Conservation (phyloP, 208 protist species). For the Crithidia brevicula region DNA sequence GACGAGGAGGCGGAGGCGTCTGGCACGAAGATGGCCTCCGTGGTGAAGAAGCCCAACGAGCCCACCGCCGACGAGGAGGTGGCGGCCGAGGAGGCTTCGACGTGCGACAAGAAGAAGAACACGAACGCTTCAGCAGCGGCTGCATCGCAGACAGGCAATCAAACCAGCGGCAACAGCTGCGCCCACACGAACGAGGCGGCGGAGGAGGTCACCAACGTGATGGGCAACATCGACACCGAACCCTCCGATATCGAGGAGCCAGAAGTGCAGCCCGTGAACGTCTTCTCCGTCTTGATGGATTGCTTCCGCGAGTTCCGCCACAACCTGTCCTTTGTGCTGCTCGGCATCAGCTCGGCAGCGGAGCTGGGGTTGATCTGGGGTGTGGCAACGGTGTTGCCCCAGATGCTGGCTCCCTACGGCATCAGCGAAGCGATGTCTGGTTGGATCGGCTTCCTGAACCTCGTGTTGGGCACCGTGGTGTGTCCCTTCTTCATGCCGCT, state of each 20-base stretch:
- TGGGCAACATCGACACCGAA: conserved; percentile 1
- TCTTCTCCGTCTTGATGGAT: conserved; percentile 75
- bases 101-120: conserved; percentile 11
- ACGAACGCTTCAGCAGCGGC: neutral
- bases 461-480: conserved; percentile 63
- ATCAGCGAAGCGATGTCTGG: conserved; percentile 60
- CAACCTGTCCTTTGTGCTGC: conserved; percentile 65
- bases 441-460: conserved; percentile 77
- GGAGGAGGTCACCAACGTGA: neutral
- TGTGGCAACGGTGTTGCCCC: conserved; percentile 74
- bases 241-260: conserved; percentile 23
- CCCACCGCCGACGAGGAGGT: neutral
- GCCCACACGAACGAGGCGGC: neutral
- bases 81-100: neutral
- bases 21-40: neutral
- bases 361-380: conserved; percentile 78
- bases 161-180: conserved; percentile 4
- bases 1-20: conserved; percentile 9
- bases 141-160: no score
- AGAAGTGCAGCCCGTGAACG: conserved; percentile 59
- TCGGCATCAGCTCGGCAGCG: conserved; percentile 58
- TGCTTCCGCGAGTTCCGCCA: conserved; percentile 47
- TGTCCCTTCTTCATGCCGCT: conserved; percentile 75
- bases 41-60: conserved; percentile 13
- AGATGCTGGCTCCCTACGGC: conserved; percentile 71